Conservation (phyloP, 2,329 filamentous ascomycete species). For the Alternaria metachromatica region DNA sequence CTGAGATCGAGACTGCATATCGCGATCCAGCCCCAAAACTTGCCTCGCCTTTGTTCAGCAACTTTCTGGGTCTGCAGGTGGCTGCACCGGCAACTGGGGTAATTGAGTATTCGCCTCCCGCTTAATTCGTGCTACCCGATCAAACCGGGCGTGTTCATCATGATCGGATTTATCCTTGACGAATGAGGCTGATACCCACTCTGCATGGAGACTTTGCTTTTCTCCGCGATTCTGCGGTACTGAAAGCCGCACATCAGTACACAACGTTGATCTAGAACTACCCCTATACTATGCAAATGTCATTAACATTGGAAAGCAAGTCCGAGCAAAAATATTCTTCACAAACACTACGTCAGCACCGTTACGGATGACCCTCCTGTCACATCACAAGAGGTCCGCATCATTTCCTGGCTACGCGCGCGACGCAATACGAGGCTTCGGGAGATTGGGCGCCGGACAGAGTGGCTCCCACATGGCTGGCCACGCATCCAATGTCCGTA, state of each 20-base stretch:
- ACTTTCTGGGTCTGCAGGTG: neutral
- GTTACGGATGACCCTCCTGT: constrained; percentile 1
- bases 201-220: constrained; percentile 15
- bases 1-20: neutral
- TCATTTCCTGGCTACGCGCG: constrained; percentile 9
- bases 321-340: neutral
- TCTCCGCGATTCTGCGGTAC: constrained; percentile 4
- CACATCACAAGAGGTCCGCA: constrained; percentile 5
- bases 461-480: neutral
- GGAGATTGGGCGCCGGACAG: neutral
- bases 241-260: constrained; percentile 10
- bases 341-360: constrained; percentile 7
- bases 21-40: neutral
- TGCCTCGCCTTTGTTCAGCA: neutral
- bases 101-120: constrained; percentile 8
- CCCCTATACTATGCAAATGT: neutral
- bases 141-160: constrained; percentile 16
- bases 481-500: neutral
- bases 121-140: constrained; percentile 20
- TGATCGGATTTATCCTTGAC: constrained; percentile 12
- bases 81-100: neutral
- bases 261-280: constrained; percentile 1
- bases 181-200: constrained; percentile 21
- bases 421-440: neutral
- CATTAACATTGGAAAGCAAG: neutral